Percentiles rank a stretch among this genome's conserved stretches.
These are phyloP conservation scores for Apocynum venetum DNA, from an alignment of 257 asterid genomes.

Conservation along the genomic window DNA sequence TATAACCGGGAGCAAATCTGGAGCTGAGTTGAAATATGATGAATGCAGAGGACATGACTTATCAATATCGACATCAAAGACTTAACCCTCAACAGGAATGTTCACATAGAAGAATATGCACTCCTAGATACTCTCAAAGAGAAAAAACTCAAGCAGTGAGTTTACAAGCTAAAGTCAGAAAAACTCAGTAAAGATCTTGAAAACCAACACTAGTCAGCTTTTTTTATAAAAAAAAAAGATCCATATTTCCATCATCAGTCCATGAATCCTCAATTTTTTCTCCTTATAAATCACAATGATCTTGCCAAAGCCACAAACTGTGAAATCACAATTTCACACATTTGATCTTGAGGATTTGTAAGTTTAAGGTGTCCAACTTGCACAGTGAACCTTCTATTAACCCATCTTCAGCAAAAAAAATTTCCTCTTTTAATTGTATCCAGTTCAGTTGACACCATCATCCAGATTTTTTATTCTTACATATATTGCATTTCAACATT, in stretches of 20 bases:
- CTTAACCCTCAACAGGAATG: neutral
- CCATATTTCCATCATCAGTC: neutral
- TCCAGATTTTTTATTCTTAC: neutral
- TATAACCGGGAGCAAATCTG: neutral
- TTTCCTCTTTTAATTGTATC: neutral
- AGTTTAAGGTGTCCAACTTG: neutral
- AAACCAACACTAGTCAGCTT: neutral
- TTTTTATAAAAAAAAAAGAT: too few relatives aligned
- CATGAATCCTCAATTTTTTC: neutral
- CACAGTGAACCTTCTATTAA: neutral
- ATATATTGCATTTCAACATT: neutral
- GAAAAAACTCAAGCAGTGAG: neutral
- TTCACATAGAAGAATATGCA: neutral
- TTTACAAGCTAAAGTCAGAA: neutral
- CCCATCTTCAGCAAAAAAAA: neutral
- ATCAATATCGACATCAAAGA: neutral
- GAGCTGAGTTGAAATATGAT: neutral
- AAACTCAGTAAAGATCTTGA: neutral
- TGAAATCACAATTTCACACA: neutral
- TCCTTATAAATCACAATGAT: neutral
- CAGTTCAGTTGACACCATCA: neutral
- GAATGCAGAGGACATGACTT: neutral
- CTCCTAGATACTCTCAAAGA: neutral
- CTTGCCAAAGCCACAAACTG: neutral
- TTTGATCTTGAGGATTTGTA: neutral